phyloP scores from a whole-genome alignment of 2,329 filamentous ascomycete species.

The Fusarium humuli region DNA sequence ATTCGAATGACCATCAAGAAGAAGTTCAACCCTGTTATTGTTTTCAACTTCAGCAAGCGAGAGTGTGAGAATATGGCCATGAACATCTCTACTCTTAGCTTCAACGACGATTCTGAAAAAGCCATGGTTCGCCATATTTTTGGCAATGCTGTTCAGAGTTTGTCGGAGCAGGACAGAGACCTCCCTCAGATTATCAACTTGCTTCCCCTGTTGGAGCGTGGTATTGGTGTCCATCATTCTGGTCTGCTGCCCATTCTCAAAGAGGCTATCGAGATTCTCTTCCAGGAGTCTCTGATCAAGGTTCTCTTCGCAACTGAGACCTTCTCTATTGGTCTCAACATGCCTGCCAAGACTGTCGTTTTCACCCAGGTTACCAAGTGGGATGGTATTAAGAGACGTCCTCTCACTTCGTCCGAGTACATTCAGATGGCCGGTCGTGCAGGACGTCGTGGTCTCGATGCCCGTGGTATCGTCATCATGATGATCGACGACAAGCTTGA shows the following conservation, averaged over 20 bases:
- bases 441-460: slow-evolving; percentile 95
- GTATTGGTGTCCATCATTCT: slow-evolving; percentile 97
- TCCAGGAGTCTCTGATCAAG: slow-evolving; percentile 98
- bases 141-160: slow-evolving; percentile 88
- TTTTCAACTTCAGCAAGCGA: slow-evolving; percentile 99
- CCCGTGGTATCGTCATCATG: slow-evolving; percentile 99
- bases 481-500: slow-evolving; percentile 99
- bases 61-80: slow-evolving; percentile 94
- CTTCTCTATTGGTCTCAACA: slow-evolving; percentile 98
- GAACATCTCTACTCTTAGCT: slow-evolving; percentile 85
- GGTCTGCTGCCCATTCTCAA: slow-evolving; percentile 95
- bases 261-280: slow-evolving; percentile 98
- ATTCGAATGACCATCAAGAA: slow-evolving; percentile 99
- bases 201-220: slow-evolving; percentile 86
- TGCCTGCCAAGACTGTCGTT: slow-evolving; percentile 99
- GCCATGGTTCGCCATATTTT: slow-evolving; percentile 95
- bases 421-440: slow-evolving; percentile 99
- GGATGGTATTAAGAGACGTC: slow-evolving; percentile 83
- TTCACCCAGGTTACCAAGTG: slow-evolving; percentile 97
- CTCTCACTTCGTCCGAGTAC: slow-evolving; percentile 94
- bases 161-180: slow-evolving; percentile 90
- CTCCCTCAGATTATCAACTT: slow-evolving; percentile 93
- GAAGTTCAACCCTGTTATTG: slow-evolving; percentile 97
- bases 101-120: slow-evolving; percentile 97
- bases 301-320: slow-evolving; percentile 98